Evolutionary conservation across 2,329 filamentous ascomycete species (phyloP).

Genomic region (Dactylellina cionopaga): DNA sequence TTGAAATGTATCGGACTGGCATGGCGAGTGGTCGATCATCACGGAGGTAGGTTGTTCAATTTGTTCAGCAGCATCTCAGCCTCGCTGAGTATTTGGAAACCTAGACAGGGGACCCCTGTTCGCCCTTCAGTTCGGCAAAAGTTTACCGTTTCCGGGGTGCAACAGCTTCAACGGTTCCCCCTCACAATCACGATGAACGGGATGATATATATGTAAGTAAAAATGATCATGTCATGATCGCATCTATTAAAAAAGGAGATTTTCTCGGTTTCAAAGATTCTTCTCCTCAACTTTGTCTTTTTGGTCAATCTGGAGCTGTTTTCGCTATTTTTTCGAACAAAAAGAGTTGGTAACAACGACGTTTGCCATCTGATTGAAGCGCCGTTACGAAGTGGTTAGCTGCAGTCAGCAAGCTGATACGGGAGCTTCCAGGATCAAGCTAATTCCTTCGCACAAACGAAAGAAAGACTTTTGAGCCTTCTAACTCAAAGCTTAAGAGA

Average conservation of each 20-base stretch:
- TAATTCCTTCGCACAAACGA: too few relatives aligned
- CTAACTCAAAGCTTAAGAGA: background rate
- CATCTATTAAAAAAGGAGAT: slow-evolving; percentile 5
- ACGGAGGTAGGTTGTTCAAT: too few relatives aligned
- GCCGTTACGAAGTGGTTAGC: slow-evolving; percentile 12
- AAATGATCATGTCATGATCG: slow-evolving; percentile 6
- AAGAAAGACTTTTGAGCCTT: too few relatives aligned
- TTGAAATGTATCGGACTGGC: too few relatives aligned
- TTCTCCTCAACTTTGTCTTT: background rate
- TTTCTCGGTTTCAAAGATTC: slow-evolving; percentile 14
- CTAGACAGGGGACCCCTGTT: slow-evolving; percentile 43
- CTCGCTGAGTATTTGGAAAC: slow-evolving; percentile 53
- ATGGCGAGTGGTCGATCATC: too few relatives aligned
- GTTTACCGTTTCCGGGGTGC: slow-evolving; percentile 39
- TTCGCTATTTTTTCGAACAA: background rate
- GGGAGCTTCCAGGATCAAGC: slow-evolving; percentile 32
- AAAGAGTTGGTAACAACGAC: too few relatives aligned
- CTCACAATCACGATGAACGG: slow-evolving; percentile 15
- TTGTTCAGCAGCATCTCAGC: slow-evolving; percentile 50
- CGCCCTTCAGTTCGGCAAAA: slow-evolving; percentile 40
- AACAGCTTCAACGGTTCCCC: background rate
- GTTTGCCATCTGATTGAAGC: too few relatives aligned
- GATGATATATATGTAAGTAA: slow-evolving; percentile 23
- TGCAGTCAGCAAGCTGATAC: slow-evolving; percentile 43
- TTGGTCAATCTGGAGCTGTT: background rate